Evolutionary conservation across 257 asterid species (phyloP), one percentile per base, ranked within the genome.

Genomic region (Solanum microdontum): DNA sequence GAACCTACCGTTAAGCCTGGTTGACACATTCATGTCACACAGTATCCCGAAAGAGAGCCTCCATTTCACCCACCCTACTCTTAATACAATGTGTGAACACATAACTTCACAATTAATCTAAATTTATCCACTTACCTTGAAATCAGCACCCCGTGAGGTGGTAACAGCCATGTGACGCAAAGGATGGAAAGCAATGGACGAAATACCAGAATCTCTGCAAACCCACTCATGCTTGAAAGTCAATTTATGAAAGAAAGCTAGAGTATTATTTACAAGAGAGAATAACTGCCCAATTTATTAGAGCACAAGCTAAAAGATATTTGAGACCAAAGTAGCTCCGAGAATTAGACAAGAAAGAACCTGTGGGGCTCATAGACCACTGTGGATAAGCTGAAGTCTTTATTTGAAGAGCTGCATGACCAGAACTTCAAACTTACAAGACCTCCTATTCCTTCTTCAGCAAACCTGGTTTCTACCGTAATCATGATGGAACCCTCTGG

Each of bases 321-420:
- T 11, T 39, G 40, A 34, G 69, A 69, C 30, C 26, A 37, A 32
- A 85, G 21, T 26, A 85, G 10, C 85, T 82, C 69, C 69, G 3
- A 48, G 85, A 45, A 69, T 86, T 39, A 55, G 11, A 82, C 84
- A 88, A 37, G 24, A 90, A 21, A 64, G 75, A 88, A 96, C 99
- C 99, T 95, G 96, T 97, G 99, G 32, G 99, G 99, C 90, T 97
- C 99, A 90, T 97, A 96, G 91, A 97, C 93, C 82, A 97, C 94
- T 19, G 99, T 97, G 69, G 98, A 93, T 91, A 97, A 91, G 90
- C 93, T 91, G 90, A 95, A 92, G 88, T 90, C 92, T 89, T 94
- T 96, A 87, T 86, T 92, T 91, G 91, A 95, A 51, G 93, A 85
- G 89, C 90, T 91, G 89, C 94, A 89, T 69, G 93, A 90, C 99